Conservation (phyloP, 1,284 basidiomycete species). For the Mycosarcoma maydis region DNA sequence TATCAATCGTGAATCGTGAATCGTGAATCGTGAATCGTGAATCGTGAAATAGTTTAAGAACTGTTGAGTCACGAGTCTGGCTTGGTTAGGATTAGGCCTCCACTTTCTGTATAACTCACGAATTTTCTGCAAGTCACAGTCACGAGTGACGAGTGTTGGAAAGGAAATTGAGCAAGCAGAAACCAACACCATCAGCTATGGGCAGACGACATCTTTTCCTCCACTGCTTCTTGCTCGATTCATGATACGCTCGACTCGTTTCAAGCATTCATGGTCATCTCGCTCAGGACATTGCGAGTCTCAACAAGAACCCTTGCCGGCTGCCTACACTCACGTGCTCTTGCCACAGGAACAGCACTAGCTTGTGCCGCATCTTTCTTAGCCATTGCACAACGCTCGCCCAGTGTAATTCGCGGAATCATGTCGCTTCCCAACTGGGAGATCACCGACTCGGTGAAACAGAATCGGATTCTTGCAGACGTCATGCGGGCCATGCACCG, state of each 20-base stretch:
- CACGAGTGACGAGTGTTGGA: too few species aligned
- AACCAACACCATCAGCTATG: constrained; percentile 8
- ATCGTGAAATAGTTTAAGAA: too few species aligned
- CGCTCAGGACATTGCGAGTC: background rate
- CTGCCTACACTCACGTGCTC: background rate
- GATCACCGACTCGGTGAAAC: constrained; percentile 39
- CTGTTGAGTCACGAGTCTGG: too few species aligned
- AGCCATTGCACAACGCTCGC: background rate
- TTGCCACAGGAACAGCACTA: background rate
- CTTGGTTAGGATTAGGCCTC: too few species aligned
- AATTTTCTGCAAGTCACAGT: too few species aligned
- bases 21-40: too few species aligned
- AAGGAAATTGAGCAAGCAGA: too few species aligned
- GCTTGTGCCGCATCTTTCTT: background rate
- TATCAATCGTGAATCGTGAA: too few species aligned
- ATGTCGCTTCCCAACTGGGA: constrained; percentile 44
- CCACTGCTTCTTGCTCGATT: background rate
- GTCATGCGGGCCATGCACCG: constrained; percentile 40
- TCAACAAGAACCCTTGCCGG: constrained; percentile 2
- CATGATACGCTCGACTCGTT: too few species aligned
- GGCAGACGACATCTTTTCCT: constrained; percentile 7
- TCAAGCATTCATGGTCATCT: constrained; percentile 9
- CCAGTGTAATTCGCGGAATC: constrained; percentile 4
- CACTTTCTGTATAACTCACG: too few species aligned
- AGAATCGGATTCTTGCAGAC: constrained; percentile 24